Evolutionary conservation across 2,329 filamentous ascomycete species (phyloP).

Genomic region (Botryotinia globosa): DNA sequence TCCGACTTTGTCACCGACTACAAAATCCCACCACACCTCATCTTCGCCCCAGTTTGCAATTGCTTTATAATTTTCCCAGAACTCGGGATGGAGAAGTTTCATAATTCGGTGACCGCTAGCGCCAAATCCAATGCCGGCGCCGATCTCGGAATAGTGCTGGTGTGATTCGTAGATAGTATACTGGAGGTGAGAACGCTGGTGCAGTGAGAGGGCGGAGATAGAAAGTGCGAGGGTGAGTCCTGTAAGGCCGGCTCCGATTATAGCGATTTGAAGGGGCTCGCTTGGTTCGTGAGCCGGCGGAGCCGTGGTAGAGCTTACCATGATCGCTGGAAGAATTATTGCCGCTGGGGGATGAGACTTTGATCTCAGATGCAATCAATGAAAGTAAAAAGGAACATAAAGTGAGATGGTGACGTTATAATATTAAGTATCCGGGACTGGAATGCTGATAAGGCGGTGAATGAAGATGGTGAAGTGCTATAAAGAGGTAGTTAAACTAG

Average conservation of each 20-base stretch:
- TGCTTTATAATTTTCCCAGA: constrained; percentile 4
- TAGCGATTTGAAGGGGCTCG: background rate
- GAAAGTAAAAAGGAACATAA: too few species aligned
- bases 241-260: background rate
- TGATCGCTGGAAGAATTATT: background rate
- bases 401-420: background rate
- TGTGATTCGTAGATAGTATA: constrained; percentile 10
- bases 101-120: constrained; percentile 9
- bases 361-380: background rate
- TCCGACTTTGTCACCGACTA: background rate
- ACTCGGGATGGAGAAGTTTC: background rate
- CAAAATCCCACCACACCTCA: constrained; percentile 4
- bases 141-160: background rate
- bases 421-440: background rate
- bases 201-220: background rate
- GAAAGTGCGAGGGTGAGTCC: background rate
- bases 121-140: constrained; percentile 4
- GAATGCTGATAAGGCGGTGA: background rate
- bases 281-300: background rate
- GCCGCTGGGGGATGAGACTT: too few species aligned
- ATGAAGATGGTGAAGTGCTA: background rate
- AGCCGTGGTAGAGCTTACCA: background rate
- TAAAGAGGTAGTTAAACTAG: background rate
- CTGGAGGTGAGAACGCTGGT: background rate
- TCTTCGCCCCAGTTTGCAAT: constrained; percentile 12